phyloP scores from a whole-genome alignment of 2,329 filamentous ascomycete species.

The Penicillium expansum region DNA sequence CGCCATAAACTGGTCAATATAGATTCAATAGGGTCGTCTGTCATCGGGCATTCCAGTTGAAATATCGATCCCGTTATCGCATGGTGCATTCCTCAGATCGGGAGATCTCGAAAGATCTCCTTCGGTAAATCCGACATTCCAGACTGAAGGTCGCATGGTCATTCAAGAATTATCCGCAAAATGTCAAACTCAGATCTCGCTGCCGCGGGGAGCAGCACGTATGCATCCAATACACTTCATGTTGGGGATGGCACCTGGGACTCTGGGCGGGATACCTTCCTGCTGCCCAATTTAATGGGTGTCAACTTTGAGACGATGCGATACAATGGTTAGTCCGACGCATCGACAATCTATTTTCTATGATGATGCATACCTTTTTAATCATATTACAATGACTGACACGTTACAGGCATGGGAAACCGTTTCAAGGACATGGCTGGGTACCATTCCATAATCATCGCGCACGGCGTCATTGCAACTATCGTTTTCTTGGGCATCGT shows the following conservation, averaged over 20 bases:
- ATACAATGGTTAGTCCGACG: slow-evolving; percentile 57
- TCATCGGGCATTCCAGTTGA: slow-evolving; percentile 14
- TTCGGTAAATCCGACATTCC: slow-evolving; percentile 41
- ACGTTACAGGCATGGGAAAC: slow-evolving; percentile 60
- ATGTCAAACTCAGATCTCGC: slow-evolving; percentile 48
- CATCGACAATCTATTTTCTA: background rate
- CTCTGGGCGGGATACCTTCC: slow-evolving; percentile 58
- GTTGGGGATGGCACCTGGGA: slow-evolving; percentile 69
- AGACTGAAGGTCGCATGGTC: slow-evolving; percentile 25
- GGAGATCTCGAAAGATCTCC: slow-evolving; percentile 47
- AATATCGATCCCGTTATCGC: slow-evolving; percentile 26
- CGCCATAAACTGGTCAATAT: background rate
- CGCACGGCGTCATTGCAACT: slow-evolving; percentile 59
- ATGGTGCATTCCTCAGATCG: slow-evolving; percentile 45
- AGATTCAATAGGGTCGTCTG: background rate
- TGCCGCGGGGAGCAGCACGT: slow-evolving; percentile 59
- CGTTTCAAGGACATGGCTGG: slow-evolving; percentile 58
- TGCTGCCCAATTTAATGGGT: slow-evolving; percentile 63
- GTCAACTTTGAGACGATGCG: slow-evolving; percentile 65
- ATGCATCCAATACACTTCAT: slow-evolving; percentile 59
- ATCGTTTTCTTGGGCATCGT: slow-evolving; percentile 62
- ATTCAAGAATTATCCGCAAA: slow-evolving; percentile 9
- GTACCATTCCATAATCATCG: slow-evolving; percentile 58
- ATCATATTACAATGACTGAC: slow-evolving; percentile 18
- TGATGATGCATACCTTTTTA: background rate